Evolutionary conservation across 2,329 filamentous ascomycete species (phyloP).

Genomic region (Keithomyces neogunnii): DNA sequence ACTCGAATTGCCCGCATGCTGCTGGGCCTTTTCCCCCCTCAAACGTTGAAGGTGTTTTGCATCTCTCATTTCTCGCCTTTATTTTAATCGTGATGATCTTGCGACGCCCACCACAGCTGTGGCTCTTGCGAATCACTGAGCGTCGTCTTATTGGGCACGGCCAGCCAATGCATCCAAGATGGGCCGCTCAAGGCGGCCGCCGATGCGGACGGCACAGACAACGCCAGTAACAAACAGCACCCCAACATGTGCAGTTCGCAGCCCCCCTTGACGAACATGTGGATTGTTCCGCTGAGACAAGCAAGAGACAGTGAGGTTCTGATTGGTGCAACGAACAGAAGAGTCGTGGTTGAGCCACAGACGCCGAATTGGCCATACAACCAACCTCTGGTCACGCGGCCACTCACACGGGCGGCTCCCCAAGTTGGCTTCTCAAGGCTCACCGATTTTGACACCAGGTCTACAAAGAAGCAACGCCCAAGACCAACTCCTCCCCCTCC

Average conservation of each 20-base stretch:
- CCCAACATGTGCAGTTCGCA: neutral
- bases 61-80: neutral
- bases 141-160: no score
- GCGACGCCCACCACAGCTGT: neutral
- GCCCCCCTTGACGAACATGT: neutral
- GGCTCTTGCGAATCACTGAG: no score
- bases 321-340: neutral
- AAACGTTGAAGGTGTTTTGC: neutral
- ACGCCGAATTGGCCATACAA: neutral
- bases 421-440: neutral
- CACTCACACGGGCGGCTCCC: slow-evolving; percentile 1
- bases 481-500: neutral
- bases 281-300: neutral
- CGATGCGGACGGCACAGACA: neutral
- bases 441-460: slow-evolving; percentile 2
- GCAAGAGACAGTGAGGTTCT: neutral
- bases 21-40: neutral
- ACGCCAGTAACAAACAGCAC: neutral
- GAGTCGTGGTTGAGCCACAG: neutral
- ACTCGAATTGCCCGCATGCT: neutral
- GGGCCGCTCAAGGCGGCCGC: neutral
- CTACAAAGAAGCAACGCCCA: neutral
- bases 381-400: neutral
- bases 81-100: neutral
- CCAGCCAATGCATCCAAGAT: neutral